phyloP scores from a whole-genome alignment of 1,139 yeast genomes.

The Casaregolazyma lundiana region DNA sequence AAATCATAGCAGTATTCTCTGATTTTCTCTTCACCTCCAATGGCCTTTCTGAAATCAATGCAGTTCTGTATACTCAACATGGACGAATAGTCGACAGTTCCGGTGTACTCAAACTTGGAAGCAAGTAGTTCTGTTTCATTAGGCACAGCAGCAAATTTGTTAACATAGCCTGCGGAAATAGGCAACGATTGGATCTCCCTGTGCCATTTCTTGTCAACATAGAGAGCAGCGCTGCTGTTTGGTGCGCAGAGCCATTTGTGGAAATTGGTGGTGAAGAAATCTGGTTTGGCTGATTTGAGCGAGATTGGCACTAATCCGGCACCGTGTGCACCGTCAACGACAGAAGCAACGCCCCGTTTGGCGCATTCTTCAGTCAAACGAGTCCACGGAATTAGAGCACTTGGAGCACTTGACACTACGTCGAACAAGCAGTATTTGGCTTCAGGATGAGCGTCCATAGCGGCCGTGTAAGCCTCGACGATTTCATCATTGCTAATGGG shows the following conservation, averaged over 20 bases:
- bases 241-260: slow-evolving; percentile 71
- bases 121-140: slow-evolving; percentile 5
- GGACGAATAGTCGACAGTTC: slow-evolving; percentile 37
- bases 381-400: slow-evolving; percentile 54
- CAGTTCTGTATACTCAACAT: slow-evolving; percentile 41
- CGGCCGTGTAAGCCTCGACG: slow-evolving; percentile 38
- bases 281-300: slow-evolving; percentile 47
- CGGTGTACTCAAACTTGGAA: slow-evolving; percentile 34
- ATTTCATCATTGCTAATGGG: slow-evolving; percentile 50
- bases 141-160: slow-evolving; percentile 20
- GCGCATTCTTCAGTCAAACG: slow-evolving; percentile 45
- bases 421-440: slow-evolving; percentile 54
- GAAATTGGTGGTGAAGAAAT: slow-evolving; percentile 57
- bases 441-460: slow-evolving; percentile 26
- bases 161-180: slow-evolving; percentile 35
- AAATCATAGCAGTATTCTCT: slow-evolving; percentile 44
- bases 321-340: slow-evolving; percentile 72
- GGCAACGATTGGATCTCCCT: slow-evolving; percentile 54
- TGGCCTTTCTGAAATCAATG: slow-evolving; percentile 45
- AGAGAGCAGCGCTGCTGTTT: slow-evolving; percentile 54
- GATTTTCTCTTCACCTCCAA: slow-evolving; percentile 57
- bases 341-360: slow-evolving; percentile 46
- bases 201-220: slow-evolving; percentile 53
- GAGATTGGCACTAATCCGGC: slow-evolving; percentile 53
- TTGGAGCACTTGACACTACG: slow-evolving; percentile 61